Evolutionary conservation across 1,139 yeast genomes (phyloP), one percentile per base, ranked within the genome.

Genomic region (Saccharomyces hybrid): DNA sequence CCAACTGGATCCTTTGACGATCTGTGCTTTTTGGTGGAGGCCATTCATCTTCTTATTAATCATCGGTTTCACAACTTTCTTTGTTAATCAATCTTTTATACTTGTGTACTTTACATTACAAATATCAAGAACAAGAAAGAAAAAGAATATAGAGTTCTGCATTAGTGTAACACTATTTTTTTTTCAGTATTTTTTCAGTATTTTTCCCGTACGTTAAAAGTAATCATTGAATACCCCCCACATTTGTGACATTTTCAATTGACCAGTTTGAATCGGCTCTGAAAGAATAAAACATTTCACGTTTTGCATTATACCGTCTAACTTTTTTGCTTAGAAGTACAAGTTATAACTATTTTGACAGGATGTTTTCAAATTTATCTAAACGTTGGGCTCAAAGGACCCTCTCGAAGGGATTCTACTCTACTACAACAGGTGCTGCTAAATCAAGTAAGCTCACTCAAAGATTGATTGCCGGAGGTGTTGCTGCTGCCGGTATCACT

Each of bases 401-500:
- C 46, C 49, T 54, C 14, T 48, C 56, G 16, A 54, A 52, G 20
- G 48, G 50, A 7, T 47, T 47, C 31, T 46, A 53, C 16, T 48
- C 49, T 48, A 50, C 51, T 3, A 13, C 44, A 31, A 27, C 42
- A n/a, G 48, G 48, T 34, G 27, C 53, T 8, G 32, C 53, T 11
- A 46, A 29, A 27, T 25, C 51, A 38, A 48, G 55, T 25, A 54
- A 42, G 44, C 25, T 38, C 11, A 38, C 44, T 38, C 44, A 38
- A 20, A 38, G 11, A 9, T 6, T 38, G 26, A 11, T 38, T 38
- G 11, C 44, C 1, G 84, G 84, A 65, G 80, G 86, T 64, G 64
- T 65, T 20, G 58, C 60, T 46, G 84, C 82, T 63, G 86, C 86
- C 59, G 91, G 91, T 60, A 74, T 84, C 63, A 78, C 85, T 59